Evolutionary conservation across 768 basidiomycete species (phyloP), one percentile per base, ranked within the genome.

Genomic region (Ramaria rubella): DNA sequence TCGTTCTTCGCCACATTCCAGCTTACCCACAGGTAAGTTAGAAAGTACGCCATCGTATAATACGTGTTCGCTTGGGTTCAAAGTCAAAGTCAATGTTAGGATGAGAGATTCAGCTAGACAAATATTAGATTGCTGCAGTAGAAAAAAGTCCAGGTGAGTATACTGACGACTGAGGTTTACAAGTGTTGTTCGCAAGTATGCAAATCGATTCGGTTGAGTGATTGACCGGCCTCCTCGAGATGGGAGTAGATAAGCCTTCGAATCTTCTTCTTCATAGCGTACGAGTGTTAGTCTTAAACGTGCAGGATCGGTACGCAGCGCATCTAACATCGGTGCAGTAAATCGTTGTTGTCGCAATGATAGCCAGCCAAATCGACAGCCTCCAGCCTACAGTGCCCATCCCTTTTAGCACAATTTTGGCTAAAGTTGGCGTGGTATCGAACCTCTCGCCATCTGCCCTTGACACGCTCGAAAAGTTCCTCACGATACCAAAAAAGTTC

Each of bases 401-500:
- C 23, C 45, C 52, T 29, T 4, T 23, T 53, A 43, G 57, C 23
- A 4, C 9, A 43, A 40, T 21, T 19, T 43, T 19, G 34, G 19
- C 21, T 34, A n/a, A 21, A 23, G 21, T 17, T 26, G 31, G 48
- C 12, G 6, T 11, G n/a, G 34, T 12, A n/a, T 50, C 80, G 58
- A 58, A 92, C 94, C 81, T 98, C 96, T 65, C 79, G 79, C 96
- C 96, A 99, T 17, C 74, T 75, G 9, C 86, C 86, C 12, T 72
- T 74, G 14, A 97, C 67, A 49, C 73, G 70, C 45, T 81, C 81
- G 63, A 98, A 80, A 9, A 99, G 71, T 60, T 86, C 83, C 68
- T 99, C 94, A 33, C 94, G 78, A 67, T 96, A 95, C 96, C 96
- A 99, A 73, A 98, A 99, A 15, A 94, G 67, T 65, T 93, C 89